A percentile compares a stretch with the other conserved stretches of the same genome.
Conservation (phyloP, 495 filamentous ascomycete genomes). For the Neurospora sublineolata region DNA sequence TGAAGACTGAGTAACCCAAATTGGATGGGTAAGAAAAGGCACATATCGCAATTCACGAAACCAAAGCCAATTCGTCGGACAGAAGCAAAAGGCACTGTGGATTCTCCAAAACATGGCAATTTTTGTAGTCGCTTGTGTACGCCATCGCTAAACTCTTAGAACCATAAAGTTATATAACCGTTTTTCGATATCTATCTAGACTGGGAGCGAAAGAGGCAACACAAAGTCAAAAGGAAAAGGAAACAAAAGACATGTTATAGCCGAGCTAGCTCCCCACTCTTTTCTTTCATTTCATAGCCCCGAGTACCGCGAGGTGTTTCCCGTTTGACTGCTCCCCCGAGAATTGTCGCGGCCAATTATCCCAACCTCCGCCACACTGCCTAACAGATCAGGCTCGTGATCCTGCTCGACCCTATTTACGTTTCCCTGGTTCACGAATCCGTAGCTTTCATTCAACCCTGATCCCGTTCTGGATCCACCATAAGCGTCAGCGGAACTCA, state of each 20-base stretch:
- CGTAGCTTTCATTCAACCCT: constrained; percentile 35
- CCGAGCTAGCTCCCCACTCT: neutral
- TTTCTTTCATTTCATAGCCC: neutral
- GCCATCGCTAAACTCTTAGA: constrained; percentile 23
- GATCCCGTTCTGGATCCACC: constrained; percentile 7
- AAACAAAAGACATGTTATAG: neutral
- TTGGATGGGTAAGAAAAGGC: neutral
- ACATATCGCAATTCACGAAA: neutral
- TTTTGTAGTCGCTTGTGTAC: constrained; percentile 14
- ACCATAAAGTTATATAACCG: constrained; percentile 10
- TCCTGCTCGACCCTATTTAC: constrained; percentile 39
- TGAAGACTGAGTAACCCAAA: neutral
- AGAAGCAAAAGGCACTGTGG: neutral
- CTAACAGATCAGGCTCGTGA: constrained; percentile 30
- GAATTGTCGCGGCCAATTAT: constrained; percentile 12
- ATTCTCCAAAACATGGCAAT: neutral
- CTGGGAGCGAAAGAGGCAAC: neutral
- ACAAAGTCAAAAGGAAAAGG: neutral
- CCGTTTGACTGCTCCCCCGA: neutral
- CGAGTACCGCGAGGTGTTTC: neutral
- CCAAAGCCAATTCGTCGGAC: neutral
- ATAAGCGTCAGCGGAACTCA: constrained; percentile 21
- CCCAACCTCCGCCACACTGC: constrained; percentile 40
- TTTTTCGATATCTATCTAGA: neutral
- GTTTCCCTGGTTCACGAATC: constrained; percentile 63